Conservation (phyloP, 306 rosid species). For the Quercus gilva region DNA sequence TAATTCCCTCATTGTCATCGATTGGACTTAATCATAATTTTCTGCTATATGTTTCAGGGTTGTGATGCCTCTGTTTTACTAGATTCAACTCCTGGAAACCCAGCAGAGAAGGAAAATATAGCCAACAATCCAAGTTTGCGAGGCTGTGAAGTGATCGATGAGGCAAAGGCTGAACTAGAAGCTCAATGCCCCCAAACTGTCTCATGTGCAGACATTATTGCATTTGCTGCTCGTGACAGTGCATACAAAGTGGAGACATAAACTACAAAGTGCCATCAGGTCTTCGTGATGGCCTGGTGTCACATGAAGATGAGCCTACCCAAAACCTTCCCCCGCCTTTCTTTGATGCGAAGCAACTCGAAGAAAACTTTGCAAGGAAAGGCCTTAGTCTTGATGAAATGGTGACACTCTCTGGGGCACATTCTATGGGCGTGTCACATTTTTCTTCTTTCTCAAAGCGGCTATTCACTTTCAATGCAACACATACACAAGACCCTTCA, state of each 20-base stretch:
- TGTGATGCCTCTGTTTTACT: conserved; percentile 39
- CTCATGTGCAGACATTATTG: conserved; percentile 40
- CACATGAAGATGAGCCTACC: neutral
- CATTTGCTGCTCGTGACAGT: conserved; percentile 36
- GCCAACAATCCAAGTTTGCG: conserved; percentile 38
- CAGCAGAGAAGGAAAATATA: conserved; percentile 28
- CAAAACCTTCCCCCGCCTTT: neutral
- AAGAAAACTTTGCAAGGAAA: conserved; percentile 5
- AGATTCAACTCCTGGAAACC: conserved; percentile 26
- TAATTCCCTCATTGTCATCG: too few species aligned
- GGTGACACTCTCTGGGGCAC: conserved; percentile 15
- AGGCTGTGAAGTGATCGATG: conserved; percentile 40
- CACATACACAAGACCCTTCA: conserved; percentile 16
- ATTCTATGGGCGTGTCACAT: conserved; percentile 8
- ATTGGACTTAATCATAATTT: too few species aligned
- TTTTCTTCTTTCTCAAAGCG: conserved; percentile 10
- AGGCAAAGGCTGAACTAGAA: conserved; percentile 34
- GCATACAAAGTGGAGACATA: neutral
- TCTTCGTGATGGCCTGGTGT: neutral
- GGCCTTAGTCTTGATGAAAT: conserved; percentile 14
- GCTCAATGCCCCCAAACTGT: conserved; percentile 34
- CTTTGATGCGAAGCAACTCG: neutral
- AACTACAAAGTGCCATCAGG: neutral
- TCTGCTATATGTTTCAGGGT: conserved; percentile 20
- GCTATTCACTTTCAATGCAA: conserved; percentile 1